Percentiles rank a stretch among this genome's conserved stretches.
These are phyloP conservation scores for Fusarium lateritium DNA, from an alignment of 2,329 filamentous ascomycete species.

Conservation along the genomic window DNA sequence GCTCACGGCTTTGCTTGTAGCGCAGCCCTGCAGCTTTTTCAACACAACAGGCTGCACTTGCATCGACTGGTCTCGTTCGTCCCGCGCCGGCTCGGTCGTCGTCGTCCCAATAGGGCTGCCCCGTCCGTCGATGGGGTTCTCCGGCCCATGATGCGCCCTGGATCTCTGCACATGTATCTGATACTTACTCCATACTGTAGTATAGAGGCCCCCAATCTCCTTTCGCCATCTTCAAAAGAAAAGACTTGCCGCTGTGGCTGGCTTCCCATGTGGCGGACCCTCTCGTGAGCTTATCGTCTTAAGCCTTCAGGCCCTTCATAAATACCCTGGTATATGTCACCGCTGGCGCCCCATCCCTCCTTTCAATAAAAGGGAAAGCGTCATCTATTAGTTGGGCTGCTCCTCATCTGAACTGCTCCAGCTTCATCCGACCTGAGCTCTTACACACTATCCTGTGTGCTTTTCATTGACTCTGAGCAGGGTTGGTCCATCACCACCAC, in stretches of 20 bases:
- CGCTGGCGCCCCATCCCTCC: constrained; percentile 35
- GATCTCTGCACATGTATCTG: constrained; percentile 42
- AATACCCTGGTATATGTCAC: constrained; percentile 43
- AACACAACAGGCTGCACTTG: constrained; percentile 32
- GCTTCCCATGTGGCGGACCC: constrained; percentile 38
- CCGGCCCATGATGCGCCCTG: constrained; percentile 28
- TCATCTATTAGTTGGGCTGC: constrained; percentile 34
- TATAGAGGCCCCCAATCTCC: constrained; percentile 40
- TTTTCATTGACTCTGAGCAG: constrained; percentile 23
- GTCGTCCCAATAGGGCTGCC: constrained; percentile 45
- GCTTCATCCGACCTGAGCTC: constrained; percentile 33
- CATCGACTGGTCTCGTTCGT: constrained; percentile 35
- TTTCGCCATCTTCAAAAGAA: constrained; percentile 41
- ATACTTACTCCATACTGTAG: constrained; percentile 40
- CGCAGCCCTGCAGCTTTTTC: constrained; percentile 41
- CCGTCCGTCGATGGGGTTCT: constrained; percentile 43
- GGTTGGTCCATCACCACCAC: constrained; percentile 19
- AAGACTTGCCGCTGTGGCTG: constrained; percentile 42
- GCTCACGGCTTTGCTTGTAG: constrained; percentile 37
- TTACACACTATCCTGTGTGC: constrained; percentile 18
- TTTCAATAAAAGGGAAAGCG: constrained; percentile 48
- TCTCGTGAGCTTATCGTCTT: constrained; percentile 39
- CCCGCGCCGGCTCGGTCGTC: constrained; percentile 31
- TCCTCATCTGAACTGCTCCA: constrained; percentile 35
- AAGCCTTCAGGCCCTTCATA: constrained; percentile 29